Base-by-base conservation (phyloP, 2,329 filamentous ascomycete species). In the Hypoxylon sp. region DNA sequence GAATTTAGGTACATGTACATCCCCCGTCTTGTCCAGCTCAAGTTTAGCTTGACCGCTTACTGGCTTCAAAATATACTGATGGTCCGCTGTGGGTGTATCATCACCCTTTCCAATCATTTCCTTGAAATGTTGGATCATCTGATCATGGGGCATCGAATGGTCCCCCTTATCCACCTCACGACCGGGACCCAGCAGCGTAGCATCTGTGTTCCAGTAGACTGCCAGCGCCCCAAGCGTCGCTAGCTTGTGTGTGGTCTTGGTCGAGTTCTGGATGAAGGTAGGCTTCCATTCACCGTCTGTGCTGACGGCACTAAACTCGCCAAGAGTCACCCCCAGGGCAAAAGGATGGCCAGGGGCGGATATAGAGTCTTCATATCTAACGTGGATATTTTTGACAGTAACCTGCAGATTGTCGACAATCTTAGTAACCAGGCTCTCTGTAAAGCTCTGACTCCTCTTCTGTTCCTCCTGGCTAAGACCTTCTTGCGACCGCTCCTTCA, bases 391-490 rank as follows among this genome's bases (percentile, higher is more conserved):
- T 78, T 96, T 97, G 72, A 99, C 87, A 16, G 89, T 94, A 63
- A 99, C 90, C 72, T 99, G 94, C 29, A 99, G 79, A 67, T 99
- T 99, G 78, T 99, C 94, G 67, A 97, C 91, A 67, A 99, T 96
- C 63, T 96, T 96, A 26, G 93, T 96, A 36, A 93, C 87, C 62
- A 99, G 74, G 69, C 92, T 97, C 63, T 96, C 88, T 3, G 92
- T 97, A 67, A 99, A 99, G 72, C 91, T 97, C 77, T 99, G 93
- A 70, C 90, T 97, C 75, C 96, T 96, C 72, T 96, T 89, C 71
- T 97, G 90, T 69, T 99, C 94, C 70, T 99, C 94, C 60, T 87
- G 86, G 67, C 89, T 96, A 79, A 97, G 87, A 34, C 93, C 92
- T 69, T 96, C 93, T n/a, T 88, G 86, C 55, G 89, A 95, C 42